phyloP scores from a whole-genome alignment of 768 basidiomycete genomes.

The Hygrophorus pudorinus region DNA sequence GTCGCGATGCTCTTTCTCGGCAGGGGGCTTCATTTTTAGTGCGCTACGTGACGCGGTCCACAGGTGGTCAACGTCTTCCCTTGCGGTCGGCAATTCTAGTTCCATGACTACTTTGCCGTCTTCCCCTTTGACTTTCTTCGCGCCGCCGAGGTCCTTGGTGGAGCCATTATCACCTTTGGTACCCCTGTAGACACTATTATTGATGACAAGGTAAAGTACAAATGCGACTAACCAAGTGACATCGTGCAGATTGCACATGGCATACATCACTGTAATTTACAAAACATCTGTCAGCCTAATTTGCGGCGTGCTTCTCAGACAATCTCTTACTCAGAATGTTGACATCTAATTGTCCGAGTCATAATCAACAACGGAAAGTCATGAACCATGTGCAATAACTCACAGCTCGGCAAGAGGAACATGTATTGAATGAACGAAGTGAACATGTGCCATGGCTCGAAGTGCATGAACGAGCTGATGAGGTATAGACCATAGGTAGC shows the following conservation, averaged over 20 bases:
- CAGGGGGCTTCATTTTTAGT: slow-evolving; percentile 56
- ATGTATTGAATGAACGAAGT: slow-evolving; percentile 89
- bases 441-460: slow-evolving; percentile 97
- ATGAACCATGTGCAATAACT: slow-evolving; percentile 15
- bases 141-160: slow-evolving; percentile 80
- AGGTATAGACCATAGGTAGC: slow-evolving; percentile 81
- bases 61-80: slow-evolving; percentile 81
- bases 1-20: slow-evolving; percentile 73
- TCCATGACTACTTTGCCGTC: slow-evolving; percentile 84
- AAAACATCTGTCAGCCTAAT: not conserved
- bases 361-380: slow-evolving; percentile 8
- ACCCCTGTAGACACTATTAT: slow-evolving; percentile 37
- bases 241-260: slow-evolving; percentile 82
- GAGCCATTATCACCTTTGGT: slow-evolving; percentile 90
- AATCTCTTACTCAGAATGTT: slow-evolving; percentile 62
- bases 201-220: not conserved
- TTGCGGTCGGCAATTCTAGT: slow-evolving; percentile 70
- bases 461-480: slow-evolving; percentile 75
- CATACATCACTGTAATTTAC: slow-evolving; percentile 63
- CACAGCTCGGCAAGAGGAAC: slow-evolving; percentile 75
- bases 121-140: slow-evolving; percentile 79
- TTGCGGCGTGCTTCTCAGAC: not conserved
- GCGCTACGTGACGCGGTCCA: slow-evolving; percentile 72
- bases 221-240: not conserved
- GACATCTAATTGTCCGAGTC: slow-evolving; percentile 42